Evolutionary conservation across 176 grass and related monocot genomes (phyloP), one percentile per base, ranked within the genome.

Genomic region (Rhynchospora breviuscula): DNA sequence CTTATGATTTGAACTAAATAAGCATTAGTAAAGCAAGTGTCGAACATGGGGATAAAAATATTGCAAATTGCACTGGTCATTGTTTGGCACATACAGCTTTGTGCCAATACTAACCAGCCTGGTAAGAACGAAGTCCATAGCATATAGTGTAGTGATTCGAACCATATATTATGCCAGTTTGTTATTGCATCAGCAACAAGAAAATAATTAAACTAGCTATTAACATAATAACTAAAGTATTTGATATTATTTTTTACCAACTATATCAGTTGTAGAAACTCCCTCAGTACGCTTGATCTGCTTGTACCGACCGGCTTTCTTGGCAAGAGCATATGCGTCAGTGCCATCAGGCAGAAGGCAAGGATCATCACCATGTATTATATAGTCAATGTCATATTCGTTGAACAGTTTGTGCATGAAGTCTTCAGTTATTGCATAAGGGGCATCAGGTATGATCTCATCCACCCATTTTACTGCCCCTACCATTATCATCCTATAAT

Each of bases 341-440:
- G 90, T 98, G 76, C 95, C 92, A 80, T 98, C 95, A 8, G 92
- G 92, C 13, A 98, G 90, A 54, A 98, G 85, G 66, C 92, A 98
- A 87, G 95, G 92, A 88, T 98, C 95, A 18, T 94, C 92, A 22
- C 95, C 95, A 89, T 98, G 95, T 85, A 98, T 97, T 71, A 97
- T 98, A 71, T 98, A 98, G 84, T 98, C 95, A 64, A 94, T 94
- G 81, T 90, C 89, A 79, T 98, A 98, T n/a, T 94, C 90, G 66
- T 79, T 88, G 69, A 98, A 98, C 54, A 98, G 73, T 78, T 94
- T 94, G 67, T 98, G 86, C 90, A 94, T 94, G 84, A 94, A 94
- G 26, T 98, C 89, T 90, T 94, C 90, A 17, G 90, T 98, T 71
- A 98, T 98, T 86, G 95, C 90, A 86, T 93, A 94, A 75, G 95